Conservation (phyloP, 768 basidiomycete genomes). For the Leccinum pellstonianum region DNA sequence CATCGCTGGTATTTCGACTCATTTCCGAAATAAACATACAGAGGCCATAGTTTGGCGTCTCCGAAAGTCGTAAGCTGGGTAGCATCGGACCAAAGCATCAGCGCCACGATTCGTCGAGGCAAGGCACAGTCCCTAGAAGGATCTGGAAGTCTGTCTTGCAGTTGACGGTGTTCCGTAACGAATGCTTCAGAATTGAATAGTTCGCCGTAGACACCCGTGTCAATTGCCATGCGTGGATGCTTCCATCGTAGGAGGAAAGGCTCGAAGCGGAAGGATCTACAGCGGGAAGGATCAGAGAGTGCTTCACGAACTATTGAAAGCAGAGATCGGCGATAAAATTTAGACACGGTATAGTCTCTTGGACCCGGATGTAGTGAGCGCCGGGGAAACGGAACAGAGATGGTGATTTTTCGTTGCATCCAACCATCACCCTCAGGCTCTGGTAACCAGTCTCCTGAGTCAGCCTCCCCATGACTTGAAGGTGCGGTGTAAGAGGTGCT, state of each 20-base stretch:
- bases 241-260: background rate
- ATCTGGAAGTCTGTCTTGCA: background rate
- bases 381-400: background rate
- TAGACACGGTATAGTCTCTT: background rate
- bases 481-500: no score
- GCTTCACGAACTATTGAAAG: background rate
- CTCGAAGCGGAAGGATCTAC: background rate
- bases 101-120: no score
- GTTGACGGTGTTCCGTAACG: background rate
- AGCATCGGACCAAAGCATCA: no score
- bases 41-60: no score
- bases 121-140: background rate
- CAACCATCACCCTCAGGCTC: background rate
- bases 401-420: background rate
- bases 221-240: background rate
- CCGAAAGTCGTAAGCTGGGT: no score
- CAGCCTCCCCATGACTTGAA: background rate
- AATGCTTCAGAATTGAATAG: background rate
- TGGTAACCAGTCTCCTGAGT: background rate
- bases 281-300: background rate
- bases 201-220: background rate
- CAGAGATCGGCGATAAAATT: background rate
- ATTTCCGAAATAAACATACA: no score
- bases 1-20: no score
- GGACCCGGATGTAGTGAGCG: background rate